Conservation (phyloP, 2,329 filamentous ascomycete species). For the Thielaviopsis populi region DNA sequence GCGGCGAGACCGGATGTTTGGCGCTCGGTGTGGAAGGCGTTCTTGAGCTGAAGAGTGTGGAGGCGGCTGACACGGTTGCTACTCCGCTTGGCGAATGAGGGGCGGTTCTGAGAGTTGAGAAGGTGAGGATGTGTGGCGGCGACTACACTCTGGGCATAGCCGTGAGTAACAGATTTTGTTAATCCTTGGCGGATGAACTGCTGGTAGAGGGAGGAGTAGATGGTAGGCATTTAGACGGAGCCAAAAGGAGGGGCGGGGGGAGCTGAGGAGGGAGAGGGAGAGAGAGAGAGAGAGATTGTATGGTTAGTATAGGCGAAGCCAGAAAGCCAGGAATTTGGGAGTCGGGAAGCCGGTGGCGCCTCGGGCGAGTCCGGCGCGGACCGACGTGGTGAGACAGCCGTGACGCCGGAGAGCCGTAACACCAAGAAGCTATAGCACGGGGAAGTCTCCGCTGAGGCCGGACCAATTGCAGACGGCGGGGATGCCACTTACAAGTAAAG, state of each 20-base stretch:
- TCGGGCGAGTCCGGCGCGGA: too few relatives aligned
- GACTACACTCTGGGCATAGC: constrained; percentile 95
- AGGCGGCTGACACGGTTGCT: constrained; percentile 40
- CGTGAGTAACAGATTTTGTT: constrained; percentile 84
- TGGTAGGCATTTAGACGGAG: constrained; percentile 73
- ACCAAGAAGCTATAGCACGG: too few relatives aligned
- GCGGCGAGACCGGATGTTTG: constrained; percentile 34
- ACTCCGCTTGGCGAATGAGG: constrained; percentile 45
- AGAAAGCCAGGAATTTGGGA: too few relatives aligned
- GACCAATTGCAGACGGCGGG: background rate
- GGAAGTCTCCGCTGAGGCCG: too few relatives aligned
- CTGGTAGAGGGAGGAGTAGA: constrained; percentile 53
- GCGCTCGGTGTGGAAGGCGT: constrained; percentile 54
- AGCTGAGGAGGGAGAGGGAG: too few relatives aligned
- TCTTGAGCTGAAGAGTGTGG: constrained; percentile 48
- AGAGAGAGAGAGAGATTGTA: too few relatives aligned
- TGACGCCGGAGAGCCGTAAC: too few relatives aligned
- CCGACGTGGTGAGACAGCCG: too few relatives aligned
- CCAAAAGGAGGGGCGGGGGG: constrained; percentile 36
- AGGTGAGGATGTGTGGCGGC: constrained; percentile 72
- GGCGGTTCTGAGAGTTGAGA: constrained; percentile 57
- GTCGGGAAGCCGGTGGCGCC: too few relatives aligned
- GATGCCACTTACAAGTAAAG: constrained; percentile 29
- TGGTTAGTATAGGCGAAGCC: constrained; percentile 1
- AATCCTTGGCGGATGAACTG: constrained; percentile 94